Percentiles rank a stretch among this genome's conserved stretches.
These are phyloP conservation scores for Alternaria tenuissima DNA, from an alignment of 2,329 filamentous ascomycete species.

Conservation along the genomic window DNA sequence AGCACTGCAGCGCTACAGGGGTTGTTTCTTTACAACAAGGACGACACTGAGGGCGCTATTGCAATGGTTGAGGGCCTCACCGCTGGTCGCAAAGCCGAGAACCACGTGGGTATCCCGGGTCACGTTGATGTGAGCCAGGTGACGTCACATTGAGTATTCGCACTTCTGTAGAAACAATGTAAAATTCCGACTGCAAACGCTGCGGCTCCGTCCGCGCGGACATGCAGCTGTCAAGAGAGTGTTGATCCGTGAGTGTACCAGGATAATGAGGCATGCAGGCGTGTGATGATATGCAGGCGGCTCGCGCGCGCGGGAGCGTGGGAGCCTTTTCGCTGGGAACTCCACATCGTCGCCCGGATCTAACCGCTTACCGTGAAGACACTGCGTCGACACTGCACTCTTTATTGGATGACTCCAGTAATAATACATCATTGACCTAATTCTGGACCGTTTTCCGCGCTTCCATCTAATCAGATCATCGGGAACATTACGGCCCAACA, in stretches of 20 bases:
- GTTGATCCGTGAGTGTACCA: not conserved
- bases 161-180: conserved; percentile 9
- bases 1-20: conserved; percentile 95
- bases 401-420: conserved; percentile 1
- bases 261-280: conserved; percentile 8
- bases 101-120: conserved; percentile 41
- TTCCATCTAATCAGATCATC: conserved; percentile 40
- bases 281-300: conserved; percentile 21
- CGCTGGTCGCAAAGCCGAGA: conserved; percentile 35
- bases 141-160: conserved; percentile 5
- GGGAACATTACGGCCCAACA: conserved; percentile 14
- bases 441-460: conserved; percentile 10
- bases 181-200: not conserved
- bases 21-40: conserved; percentile 94
- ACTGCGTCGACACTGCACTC: conserved; percentile 2
- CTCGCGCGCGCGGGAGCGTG: conserved; percentile 16
- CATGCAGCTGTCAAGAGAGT: conserved; percentile 9
- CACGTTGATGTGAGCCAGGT: conserved; percentile 40
- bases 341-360: conserved; percentile 18
- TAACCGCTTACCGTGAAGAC: conserved; percentile 17
- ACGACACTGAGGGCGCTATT: conserved; percentile 86
- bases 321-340: conserved; percentile 2
- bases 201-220: not conserved
- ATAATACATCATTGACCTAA: conserved; percentile 6
- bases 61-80: conserved; percentile 73